Conservation (phyloP, 345 rosid genomes). For the Gossypium rotundifolium region DNA sequence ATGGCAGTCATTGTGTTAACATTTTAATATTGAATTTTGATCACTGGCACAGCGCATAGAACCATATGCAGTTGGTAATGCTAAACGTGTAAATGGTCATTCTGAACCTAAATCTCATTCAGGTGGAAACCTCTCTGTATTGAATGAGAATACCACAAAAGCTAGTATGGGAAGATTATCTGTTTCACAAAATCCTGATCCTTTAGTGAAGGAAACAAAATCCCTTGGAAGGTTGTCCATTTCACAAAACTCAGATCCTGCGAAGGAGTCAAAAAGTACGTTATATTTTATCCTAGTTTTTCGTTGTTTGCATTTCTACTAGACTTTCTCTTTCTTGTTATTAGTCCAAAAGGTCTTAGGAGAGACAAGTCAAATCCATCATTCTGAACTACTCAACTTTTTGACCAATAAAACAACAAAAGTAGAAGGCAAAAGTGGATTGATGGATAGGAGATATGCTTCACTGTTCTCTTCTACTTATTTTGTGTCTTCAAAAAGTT, state of each 20-base stretch:
- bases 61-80: constrained; percentile 54
- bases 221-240: constrained; percentile 75
- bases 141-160: constrained; percentile 60
- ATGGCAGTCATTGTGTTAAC: constrained; percentile 18
- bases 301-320: background rate
- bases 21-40: constrained; percentile 12
- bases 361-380: background rate
- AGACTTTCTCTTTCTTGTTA: background rate
- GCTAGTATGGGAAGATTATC: constrained; percentile 44
- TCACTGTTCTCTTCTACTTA: background rate
- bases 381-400: background rate
- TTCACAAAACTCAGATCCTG: constrained; percentile 75
- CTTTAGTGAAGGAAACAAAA: constrained; percentile 60
- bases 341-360: background rate
- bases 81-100: constrained; percentile 43
- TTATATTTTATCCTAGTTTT: constrained; percentile 4
- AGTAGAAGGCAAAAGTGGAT: background rate
- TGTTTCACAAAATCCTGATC: constrained; percentile 49
- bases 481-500: background rate
- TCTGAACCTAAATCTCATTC: constrained; percentile 56
- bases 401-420: background rate
- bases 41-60: constrained; percentile 54
- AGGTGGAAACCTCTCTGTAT: constrained; percentile 45
- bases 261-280: constrained; percentile 71
- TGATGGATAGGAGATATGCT: background rate